A percentile compares a stretch with the other conserved stretches of the same genome.
Evolutionary conservation across 2,329 filamentous ascomycete species (phyloP).

Genomic region (Sarocladium oryzae): DNA sequence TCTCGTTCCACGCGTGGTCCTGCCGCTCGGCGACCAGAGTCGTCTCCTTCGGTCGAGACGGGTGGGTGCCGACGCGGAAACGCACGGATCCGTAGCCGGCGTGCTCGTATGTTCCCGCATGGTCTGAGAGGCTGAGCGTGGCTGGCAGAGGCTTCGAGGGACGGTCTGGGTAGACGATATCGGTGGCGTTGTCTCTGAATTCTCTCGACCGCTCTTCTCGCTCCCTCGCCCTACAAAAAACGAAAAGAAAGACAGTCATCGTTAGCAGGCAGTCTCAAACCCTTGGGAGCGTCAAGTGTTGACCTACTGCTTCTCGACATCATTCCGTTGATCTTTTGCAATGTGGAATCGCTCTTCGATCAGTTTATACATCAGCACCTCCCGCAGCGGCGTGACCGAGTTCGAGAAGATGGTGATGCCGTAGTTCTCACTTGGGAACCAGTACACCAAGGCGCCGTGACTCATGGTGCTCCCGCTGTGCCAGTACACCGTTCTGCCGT

Average conservation of each 20-base stretch:
- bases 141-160: slow-evolving; percentile 28
- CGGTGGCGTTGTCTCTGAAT: slow-evolving; percentile 23
- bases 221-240: background rate
- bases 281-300: background rate
- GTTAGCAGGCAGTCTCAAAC: background rate
- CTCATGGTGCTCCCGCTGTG: slow-evolving; percentile 24
- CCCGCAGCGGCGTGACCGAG: slow-evolving; percentile 26
- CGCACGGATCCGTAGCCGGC: slow-evolving; percentile 30
- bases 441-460: slow-evolving; percentile 23
- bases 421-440: slow-evolving; percentile 25
- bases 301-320: slow-evolving; percentile 17
- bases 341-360: slow-evolving; percentile 24
- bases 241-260: no score
- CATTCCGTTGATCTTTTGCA: slow-evolving; percentile 15
- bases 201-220: slow-evolving; percentile 8
- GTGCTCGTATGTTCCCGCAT: slow-evolving; percentile 37
- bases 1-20: slow-evolving; percentile 18
- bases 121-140: slow-evolving; percentile 25
- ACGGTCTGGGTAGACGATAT: slow-evolving; percentile 30
- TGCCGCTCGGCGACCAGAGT: slow-evolving; percentile 19
- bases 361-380: slow-evolving; percentile 21
- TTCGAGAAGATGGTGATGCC: slow-evolving; percentile 32
- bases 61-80: slow-evolving; percentile 14
- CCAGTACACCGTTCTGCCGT: slow-evolving; percentile 16
- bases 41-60: slow-evolving; percentile 10